phyloP scores from a whole-genome alignment of 2,329 filamentous ascomycete species.

The Ophiostoma perfectum region DNA sequence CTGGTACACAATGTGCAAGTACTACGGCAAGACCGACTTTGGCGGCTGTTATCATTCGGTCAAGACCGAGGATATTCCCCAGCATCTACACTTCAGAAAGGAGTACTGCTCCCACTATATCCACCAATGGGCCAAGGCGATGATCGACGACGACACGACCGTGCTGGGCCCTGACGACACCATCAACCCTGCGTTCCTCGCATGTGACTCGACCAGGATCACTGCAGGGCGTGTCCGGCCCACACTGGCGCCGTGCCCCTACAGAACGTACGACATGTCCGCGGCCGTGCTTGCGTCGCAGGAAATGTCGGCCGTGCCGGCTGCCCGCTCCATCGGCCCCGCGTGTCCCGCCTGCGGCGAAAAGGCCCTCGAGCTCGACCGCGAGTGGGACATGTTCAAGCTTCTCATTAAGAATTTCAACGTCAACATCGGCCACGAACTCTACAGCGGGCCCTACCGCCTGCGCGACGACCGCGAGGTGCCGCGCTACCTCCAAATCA shows the following conservation, averaged over 20 bases:
- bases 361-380: not conserved
- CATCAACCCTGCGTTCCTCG: too few species aligned
- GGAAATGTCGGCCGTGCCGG: too few species aligned
- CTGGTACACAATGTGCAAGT: not conserved
- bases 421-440: not conserved
- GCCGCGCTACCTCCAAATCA: not conserved
- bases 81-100: not conserved
- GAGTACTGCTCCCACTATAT: not conserved
- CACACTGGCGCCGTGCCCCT: too few species aligned
- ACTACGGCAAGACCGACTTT: not conserved
- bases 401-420: too few species aligned
- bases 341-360: not conserved
- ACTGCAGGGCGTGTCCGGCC: not conserved
- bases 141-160: too few species aligned
- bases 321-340: too few species aligned
- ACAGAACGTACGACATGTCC: too few species aligned
- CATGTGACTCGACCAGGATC: not conserved
- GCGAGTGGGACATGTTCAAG: not conserved
- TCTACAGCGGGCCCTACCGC: not conserved
- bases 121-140: not conserved
- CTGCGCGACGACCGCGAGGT: not conserved
- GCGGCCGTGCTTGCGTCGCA: too few species aligned
- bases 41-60: not conserved
- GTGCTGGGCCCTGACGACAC: too few species aligned
- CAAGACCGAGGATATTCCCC: not conserved